Evolutionary conservation across 73 alveolate species (phyloP).

Genomic region (Paramecium caudatum): DNA sequence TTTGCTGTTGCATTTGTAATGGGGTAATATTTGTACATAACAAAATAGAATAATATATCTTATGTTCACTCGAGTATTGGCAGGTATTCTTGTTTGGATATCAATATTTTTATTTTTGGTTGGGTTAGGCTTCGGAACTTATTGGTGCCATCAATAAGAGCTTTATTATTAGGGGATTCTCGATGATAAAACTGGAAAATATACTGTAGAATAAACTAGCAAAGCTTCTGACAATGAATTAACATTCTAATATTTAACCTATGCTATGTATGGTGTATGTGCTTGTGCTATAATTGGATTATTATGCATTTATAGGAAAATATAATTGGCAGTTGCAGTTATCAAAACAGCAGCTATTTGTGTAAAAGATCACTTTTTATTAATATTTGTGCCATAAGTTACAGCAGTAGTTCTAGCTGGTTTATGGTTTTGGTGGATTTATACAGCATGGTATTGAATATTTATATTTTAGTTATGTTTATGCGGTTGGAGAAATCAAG

Average conservation of each 20-base stretch:
- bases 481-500: constrained; percentile 84
- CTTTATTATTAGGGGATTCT: not conserved
- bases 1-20: constrained; percentile 83
- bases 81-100: constrained; percentile 84
- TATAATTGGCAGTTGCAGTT: constrained; percentile 96
- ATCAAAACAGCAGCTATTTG: constrained; percentile 83
- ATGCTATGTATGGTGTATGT: constrained; percentile 71
- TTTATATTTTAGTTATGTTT: constrained; percentile 57
- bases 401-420: constrained; percentile 70
- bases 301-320: constrained; percentile 85
- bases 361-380: constrained; percentile 73
- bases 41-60: constrained; percentile 75
- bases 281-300: constrained; percentile 74
- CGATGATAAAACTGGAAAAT: constrained; percentile 23
- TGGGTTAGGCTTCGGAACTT: constrained; percentile 75
- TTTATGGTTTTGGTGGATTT: constrained; percentile 88
- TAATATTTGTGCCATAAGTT: constrained; percentile 79
- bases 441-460: constrained; percentile 87
- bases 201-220: constrained; percentile 49
- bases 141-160: constrained; percentile 64
- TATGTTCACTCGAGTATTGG: constrained; percentile 82
- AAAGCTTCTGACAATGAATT: constrained; percentile 59
- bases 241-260: constrained; percentile 65
- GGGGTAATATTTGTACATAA: constrained; percentile 32
- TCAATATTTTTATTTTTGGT: constrained; percentile 80